Conservation (phyloP, 2,329 filamentous ascomycete species). For the Arthrobotrys sphaeroides region DNA sequence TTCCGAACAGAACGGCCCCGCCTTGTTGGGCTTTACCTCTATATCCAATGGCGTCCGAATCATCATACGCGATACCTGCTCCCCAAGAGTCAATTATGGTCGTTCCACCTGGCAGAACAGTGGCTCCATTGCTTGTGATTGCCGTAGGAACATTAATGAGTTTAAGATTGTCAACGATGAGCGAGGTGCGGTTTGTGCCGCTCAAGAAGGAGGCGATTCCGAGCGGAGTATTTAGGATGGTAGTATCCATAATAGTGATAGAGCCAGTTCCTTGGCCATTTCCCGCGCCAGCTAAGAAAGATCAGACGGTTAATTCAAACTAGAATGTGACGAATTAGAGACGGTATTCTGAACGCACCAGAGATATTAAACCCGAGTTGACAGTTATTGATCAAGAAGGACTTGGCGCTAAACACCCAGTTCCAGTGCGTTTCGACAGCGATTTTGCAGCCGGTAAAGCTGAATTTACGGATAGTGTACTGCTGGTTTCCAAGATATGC, state of each 20-base stretch:
- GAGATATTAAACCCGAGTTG: conserved; percentile 23
- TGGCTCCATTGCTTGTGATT: conserved; percentile 65
- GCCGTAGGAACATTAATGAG: conserved; percentile 65
- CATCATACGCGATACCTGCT: conserved; percentile 78
- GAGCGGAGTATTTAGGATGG: background rate
- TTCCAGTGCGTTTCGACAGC: conserved; percentile 78
- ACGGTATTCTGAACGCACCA: background rate
- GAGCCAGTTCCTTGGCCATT: conserved; percentile 66
- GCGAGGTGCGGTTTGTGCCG: conserved; percentile 62
- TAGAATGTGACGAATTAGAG: background rate
- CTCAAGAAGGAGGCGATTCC: conserved; percentile 6
- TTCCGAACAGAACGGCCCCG: conserved; percentile 61
- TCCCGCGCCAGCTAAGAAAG: conserved; percentile 61
- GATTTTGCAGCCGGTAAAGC: conserved; percentile 81
- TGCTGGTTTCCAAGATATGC: conserved; percentile 72
- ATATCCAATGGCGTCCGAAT: conserved; percentile 64
- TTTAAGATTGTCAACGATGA: conserved; percentile 71
- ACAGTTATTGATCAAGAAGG: conserved; percentile 17
- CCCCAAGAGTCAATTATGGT: conserved; percentile 74
- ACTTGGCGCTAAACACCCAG: conserved; percentile 71
- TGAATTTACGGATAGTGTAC: conserved; percentile 81
- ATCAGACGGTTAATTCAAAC: too few species aligned
- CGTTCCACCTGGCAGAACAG: conserved; percentile 74
- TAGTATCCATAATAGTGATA: conserved; percentile 67
- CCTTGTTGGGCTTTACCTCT: conserved; percentile 54